Evolutionary conservation across 1,284 basidiomycete genomes (phyloP).

Genomic region (Ustilago esculenta): DNA sequence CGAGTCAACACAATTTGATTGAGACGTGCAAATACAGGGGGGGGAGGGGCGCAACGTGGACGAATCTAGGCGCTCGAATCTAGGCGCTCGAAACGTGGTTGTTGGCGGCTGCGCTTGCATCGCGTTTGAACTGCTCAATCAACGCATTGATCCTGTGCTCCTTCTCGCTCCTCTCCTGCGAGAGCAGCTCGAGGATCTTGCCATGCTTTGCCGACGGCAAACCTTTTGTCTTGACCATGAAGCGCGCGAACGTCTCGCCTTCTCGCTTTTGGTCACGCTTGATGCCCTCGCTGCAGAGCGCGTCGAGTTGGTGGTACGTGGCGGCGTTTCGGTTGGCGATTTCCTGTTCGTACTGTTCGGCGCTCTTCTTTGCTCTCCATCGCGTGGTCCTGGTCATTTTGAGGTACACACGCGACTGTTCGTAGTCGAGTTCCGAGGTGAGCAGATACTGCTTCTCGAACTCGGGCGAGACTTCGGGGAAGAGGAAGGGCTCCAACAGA

Average conservation of each 20-base stretch:
- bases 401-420: constrained; percentile 48
- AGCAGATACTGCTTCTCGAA: constrained; percentile 52
- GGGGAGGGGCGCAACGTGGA: too few relatives aligned
- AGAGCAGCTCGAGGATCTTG: constrained; percentile 52
- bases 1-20: too few relatives aligned
- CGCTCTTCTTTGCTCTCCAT: constrained; percentile 51
- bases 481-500: constrained; percentile 64
- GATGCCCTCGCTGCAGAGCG: constrained; percentile 13
- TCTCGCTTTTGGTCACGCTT: constrained; percentile 3
- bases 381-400: constrained; percentile 58
- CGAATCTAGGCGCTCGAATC: too few relatives aligned
- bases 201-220: constrained; percentile 55
- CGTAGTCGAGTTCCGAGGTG: constrained; percentile 53
- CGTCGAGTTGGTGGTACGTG: constrained; percentile 22
- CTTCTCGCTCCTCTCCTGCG: constrained; percentile 46
- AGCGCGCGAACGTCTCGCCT: constrained; percentile 24
- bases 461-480: constrained; percentile 56
- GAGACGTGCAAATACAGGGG: too few relatives aligned
- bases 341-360: constrained; percentile 37
- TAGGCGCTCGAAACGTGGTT: too few relatives aligned
- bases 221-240: constrained; percentile 41
- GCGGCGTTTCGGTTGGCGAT: constrained; percentile 18
- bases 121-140: constrained; percentile 38
- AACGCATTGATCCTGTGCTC: constrained; percentile 42
- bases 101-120: constrained; percentile 2